A percentile compares a stretch with the other conserved stretches of the same genome.
Evolutionary conservation across 2,329 filamentous ascomycete species (phyloP).

Genomic region (Paecilomyces sp.): DNA sequence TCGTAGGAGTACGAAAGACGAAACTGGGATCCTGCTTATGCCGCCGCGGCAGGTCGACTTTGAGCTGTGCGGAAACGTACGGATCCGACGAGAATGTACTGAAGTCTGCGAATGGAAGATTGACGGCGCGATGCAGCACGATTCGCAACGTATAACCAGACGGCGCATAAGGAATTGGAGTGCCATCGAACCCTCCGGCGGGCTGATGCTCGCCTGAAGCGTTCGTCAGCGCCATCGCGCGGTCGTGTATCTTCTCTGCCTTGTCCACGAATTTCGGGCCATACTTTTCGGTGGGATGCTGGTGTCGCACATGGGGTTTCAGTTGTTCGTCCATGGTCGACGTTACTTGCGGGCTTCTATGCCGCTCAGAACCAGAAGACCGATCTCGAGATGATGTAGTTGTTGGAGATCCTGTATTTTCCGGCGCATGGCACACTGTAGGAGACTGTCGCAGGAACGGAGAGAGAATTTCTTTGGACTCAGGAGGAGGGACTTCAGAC

Average conservation of each 20-base stretch:
- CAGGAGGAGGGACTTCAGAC: background rate
- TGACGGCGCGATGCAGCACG: slow-evolving; percentile 71
- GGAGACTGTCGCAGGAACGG: background rate
- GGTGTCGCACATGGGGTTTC: slow-evolving; percentile 13
- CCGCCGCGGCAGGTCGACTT: slow-evolving; percentile 59
- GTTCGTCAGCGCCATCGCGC: slow-evolving; percentile 19
- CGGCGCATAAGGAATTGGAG: slow-evolving; percentile 65
- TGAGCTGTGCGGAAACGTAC: slow-evolving; percentile 70
- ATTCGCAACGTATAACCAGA: slow-evolving; percentile 80
- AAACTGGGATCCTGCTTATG: slow-evolving; percentile 82
- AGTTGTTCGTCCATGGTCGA: background rate
- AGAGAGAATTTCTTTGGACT: background rate
- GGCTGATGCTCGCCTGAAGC: slow-evolving; percentile 36
- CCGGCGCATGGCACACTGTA: background rate
- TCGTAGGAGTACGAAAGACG: slow-evolving; percentile 66
- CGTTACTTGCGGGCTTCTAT: background rate
- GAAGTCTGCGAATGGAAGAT: slow-evolving; percentile 78
- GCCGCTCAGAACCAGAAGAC: background rate
- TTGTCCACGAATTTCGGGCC: slow-evolving; percentile 32
- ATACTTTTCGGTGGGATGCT: slow-evolving; percentile 24
- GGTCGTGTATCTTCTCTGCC: slow-evolving; percentile 31
- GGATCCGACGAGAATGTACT: slow-evolving; percentile 74
- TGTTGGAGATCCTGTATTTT: background rate
- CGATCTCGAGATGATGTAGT: background rate
- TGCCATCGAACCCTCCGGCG: slow-evolving; percentile 71